A percentile compares a stretch with the other conserved stretches of the same genome.
These are phyloP conservation scores for Pseudogymnoascus sp. DNA, from an alignment of 2,329 filamentous ascomycete genomes.

Conservation along the genomic window DNA sequence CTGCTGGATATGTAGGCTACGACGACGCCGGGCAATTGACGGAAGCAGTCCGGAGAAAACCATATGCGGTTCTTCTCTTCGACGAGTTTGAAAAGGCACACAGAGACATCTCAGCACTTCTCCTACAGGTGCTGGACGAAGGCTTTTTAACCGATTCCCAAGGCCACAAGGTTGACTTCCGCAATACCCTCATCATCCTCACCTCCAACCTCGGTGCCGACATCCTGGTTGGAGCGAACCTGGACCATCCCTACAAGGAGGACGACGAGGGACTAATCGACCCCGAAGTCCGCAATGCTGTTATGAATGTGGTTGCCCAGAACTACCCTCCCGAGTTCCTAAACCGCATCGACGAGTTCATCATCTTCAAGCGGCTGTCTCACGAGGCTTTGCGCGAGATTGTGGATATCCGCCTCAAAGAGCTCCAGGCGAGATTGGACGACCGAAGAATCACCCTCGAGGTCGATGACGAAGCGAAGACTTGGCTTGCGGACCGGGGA, in stretches of 20 bases:
- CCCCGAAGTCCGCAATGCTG: constrained; percentile 63
- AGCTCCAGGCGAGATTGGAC: constrained; percentile 74
- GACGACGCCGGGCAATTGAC: constrained; percentile 95
- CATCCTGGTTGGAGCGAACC: constrained; percentile 72
- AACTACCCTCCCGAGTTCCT: constrained; percentile 86
- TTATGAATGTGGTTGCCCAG: constrained; percentile 77
- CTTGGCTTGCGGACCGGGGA: constrained; percentile 81
- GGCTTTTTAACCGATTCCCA: constrained; percentile 93
- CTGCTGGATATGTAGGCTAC: constrained; percentile 92
- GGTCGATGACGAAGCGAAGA: constrained; percentile 63
- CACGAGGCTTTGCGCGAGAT: constrained; percentile 76
- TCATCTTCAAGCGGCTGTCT: constrained; percentile 85
- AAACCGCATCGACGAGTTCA: constrained; percentile 94
- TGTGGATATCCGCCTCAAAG: constrained; percentile 80
- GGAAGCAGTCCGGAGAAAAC: constrained; percentile 88
- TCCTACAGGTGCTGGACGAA: constrained; percentile 92
- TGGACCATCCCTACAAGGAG: constrained; percentile 54
- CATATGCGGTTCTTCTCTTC: constrained; percentile 88
- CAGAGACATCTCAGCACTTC: constrained; percentile 81
- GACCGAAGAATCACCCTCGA: constrained; percentile 74
- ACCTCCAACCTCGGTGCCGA: constrained; percentile 93
- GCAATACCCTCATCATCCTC: constrained; percentile 91
- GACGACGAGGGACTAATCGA: constrained; percentile 61
- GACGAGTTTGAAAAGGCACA: constrained; percentile 98
- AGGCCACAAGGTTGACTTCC: constrained; percentile 93